These are phyloP conservation scores for Noccaea bulbosa DNA, from an alignment of 345 rosid genomes.

Conservation along the genomic window DNA sequence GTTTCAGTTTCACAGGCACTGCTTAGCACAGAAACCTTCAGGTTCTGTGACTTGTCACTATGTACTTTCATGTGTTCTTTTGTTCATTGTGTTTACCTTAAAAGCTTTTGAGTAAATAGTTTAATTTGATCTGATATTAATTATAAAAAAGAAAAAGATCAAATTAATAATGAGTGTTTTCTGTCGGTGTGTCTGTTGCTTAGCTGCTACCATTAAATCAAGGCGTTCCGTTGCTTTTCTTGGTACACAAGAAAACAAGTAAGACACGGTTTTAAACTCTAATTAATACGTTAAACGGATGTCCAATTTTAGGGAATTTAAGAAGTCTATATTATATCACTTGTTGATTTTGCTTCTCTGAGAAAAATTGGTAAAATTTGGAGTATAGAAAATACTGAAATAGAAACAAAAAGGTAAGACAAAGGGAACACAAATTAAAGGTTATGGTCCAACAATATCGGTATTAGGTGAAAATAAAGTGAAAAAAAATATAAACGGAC, in stretches of 20 bases:
- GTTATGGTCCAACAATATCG: slow-evolving; percentile 40
- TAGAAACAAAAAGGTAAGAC: slow-evolving; percentile 25
- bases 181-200: slow-evolving; percentile 35
- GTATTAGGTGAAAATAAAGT: slow-evolving; percentile 41
- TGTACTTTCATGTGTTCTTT: neutral
- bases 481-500: slow-evolving; percentile 30
- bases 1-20: neutral
- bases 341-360: neutral
- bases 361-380: neutral
- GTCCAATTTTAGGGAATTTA: neutral
- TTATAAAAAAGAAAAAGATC: too few relatives aligned
- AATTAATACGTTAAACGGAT: neutral
- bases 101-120: slow-evolving; percentile 12
- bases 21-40: neutral
- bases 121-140: neutral
- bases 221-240: slow-evolving; percentile 40
- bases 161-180: slow-evolving; percentile 16
- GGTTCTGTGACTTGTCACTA: slow-evolving; percentile 12
- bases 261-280: neutral
- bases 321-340: neutral
- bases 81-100: neutral
- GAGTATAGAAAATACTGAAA: neutral
- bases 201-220: slow-evolving; percentile 4
- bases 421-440: slow-evolving; percentile 28
- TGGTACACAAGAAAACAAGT: slow-evolving; percentile 44